phyloP scores from a whole-genome alignment of 2,329 filamentous ascomycete species.

The Aspergillus bombycis region DNA sequence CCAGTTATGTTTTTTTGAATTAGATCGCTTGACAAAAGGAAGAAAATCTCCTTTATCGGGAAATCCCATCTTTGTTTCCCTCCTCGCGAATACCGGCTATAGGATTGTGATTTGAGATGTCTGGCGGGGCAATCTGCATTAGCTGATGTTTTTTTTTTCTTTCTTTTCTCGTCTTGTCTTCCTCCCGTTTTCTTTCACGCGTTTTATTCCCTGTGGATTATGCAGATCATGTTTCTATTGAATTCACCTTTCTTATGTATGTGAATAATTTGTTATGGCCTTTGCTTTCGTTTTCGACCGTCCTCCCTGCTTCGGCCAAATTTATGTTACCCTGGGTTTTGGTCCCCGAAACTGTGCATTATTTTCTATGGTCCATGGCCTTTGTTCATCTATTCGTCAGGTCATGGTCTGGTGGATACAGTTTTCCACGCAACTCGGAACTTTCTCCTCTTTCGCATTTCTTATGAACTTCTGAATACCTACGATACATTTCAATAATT shows the following conservation, averaged over 20 bases:
- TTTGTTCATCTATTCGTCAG: conserved; percentile 11
- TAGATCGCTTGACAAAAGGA: conserved; percentile 29
- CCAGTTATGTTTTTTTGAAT: conserved; percentile 27
- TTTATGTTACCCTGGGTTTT: conserved; percentile 27
- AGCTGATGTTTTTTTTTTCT: conserved; percentile 19
- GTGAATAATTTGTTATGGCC: conserved; percentile 25
- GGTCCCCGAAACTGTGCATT: conserved; percentile 27
- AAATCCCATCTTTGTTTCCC: conserved; percentile 16
- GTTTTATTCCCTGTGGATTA: conserved; percentile 21
- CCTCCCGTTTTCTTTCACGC: background rate
- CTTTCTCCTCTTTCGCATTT: conserved; percentile 1
- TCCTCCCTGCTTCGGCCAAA: conserved; percentile 19
- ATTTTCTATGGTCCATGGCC: conserved; percentile 18
- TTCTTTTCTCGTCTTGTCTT: conserved; percentile 9
- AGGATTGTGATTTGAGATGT: conserved; percentile 24
- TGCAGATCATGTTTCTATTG: conserved; percentile 17
- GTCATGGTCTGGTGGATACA: conserved; percentile 20
- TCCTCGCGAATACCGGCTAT: conserved; percentile 21
- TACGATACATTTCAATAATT: background rate
- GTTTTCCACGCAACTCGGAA: conserved; percentile 14
- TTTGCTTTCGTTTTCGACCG: conserved; percentile 16
- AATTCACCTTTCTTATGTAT: conserved; percentile 23
- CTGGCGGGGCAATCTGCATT: conserved; percentile 28
- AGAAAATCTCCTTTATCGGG: conserved; percentile 20
- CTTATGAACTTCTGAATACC: conserved; percentile 1